A percentile compares a stretch with the other conserved stretches of the same genome.
These are phyloP conservation scores for Millerago galiae DNA, from an alignment of 805 yeast genomes.

Conservation along the genomic window DNA sequence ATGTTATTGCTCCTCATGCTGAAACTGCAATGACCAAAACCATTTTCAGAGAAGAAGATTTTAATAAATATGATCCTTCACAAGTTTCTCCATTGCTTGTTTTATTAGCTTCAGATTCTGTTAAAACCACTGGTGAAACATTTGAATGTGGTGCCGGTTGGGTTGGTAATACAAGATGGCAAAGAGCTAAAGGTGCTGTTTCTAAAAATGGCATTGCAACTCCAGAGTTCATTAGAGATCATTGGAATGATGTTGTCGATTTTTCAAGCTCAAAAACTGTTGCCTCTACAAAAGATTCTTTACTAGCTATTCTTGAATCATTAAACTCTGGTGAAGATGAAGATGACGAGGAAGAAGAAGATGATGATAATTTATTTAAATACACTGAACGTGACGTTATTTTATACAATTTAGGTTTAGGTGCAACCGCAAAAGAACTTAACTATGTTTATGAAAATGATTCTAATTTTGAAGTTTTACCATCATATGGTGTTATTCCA, in stretches of 20 bases:
- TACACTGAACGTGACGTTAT: conserved; percentile 69
- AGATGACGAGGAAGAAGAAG: conserved; percentile 31
- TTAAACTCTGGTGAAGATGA: conserved; percentile 37
- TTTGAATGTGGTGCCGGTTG: conserved; percentile 97
- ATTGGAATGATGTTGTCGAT: conserved; percentile 62
- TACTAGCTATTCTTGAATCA: conserved; percentile 68
- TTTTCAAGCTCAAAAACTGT: conserved; percentile 51
- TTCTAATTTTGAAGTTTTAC: conserved; percentile 75
- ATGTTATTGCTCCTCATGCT: conserved; percentile 93
- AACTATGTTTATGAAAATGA: conserved; percentile 74
- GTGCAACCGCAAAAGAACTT: conserved; percentile 73
- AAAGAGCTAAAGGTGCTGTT: conserved; percentile 82
- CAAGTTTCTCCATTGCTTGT: conserved; percentile 90
- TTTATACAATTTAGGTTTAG: conserved; percentile 83
- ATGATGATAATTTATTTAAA: conserved; percentile 38
- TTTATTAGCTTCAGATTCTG: conserved; percentile 66
- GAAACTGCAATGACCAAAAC: conserved; percentile 96
- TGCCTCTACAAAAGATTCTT: conserved; percentile 64
- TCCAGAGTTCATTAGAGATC: conserved; percentile 65
- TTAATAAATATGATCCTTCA: conserved; percentile 77
- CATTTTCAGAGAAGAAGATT: conserved; percentile 72
- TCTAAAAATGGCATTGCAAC: conserved; percentile 37
- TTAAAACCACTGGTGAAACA: conserved; percentile 66
- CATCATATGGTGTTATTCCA: conserved; percentile 87
- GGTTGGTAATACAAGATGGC: conserved; percentile 94